Evolutionary conservation across 768 basidiomycete species (phyloP).

Genomic region (Punctularia strigosozonata): DNA sequence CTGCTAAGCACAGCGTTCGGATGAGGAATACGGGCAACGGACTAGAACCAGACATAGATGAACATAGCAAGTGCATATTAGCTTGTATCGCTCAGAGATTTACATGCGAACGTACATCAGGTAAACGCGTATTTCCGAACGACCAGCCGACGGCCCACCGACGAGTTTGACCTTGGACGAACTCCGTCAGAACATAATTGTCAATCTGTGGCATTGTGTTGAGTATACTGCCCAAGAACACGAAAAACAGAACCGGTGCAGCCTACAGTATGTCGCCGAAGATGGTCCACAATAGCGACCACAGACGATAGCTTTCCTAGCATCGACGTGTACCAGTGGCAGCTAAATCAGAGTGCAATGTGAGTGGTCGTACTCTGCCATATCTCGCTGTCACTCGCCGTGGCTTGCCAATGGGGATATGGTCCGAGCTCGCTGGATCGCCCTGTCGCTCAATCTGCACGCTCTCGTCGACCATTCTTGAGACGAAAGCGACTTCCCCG

Average conservation of each 20-base stretch:
- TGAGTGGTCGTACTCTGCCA: too few species aligned
- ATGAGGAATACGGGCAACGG: conserved; percentile 19
- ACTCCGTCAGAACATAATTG: conserved; percentile 80
- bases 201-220: conserved; percentile 38
- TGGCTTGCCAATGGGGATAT: too few species aligned
- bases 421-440: background rate
- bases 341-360: background rate
- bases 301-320: conserved; percentile 81
- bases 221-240: background rate
- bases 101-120: conserved; percentile 64
- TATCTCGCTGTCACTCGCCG: too few species aligned
- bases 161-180: conserved; percentile 77
- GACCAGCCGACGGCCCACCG: conserved; percentile 96
- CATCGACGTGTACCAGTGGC: conserved; percentile 89
- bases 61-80: background rate
- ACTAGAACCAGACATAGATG: conserved; percentile 11
- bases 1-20: too few species aligned
- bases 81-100: background rate
- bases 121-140: conserved; percentile 45
- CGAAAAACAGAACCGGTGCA: background rate
- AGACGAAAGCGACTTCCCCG: conserved; percentile 75
- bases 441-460: conserved; percentile 25
- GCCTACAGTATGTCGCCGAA: conserved; percentile 35
- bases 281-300: conserved; percentile 38
- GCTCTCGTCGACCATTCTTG: conserved; percentile 70